Percentiles rank a stretch among this genome's conserved stretches.
phyloP scores from a whole-genome alignment of 2,329 filamentous ascomycete genomes.

The Curvularia verruculosa region DNA sequence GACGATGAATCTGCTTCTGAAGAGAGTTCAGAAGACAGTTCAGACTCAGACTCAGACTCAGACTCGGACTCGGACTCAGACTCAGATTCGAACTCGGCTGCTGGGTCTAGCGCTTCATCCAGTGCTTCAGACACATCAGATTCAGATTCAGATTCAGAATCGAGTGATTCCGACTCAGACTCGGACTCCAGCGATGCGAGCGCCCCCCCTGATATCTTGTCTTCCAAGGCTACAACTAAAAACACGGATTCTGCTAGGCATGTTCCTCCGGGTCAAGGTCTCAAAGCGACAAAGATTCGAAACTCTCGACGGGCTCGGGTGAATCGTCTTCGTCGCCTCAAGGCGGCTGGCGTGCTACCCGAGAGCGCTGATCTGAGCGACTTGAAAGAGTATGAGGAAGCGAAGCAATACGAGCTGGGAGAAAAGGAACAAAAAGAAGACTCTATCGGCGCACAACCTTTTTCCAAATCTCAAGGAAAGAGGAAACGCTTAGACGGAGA shows the following conservation, averaged over 20 bases:
- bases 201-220: constrained; percentile 31
- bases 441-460: constrained; percentile 4
- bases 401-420: neutral
- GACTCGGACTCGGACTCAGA: constrained; percentile 26
- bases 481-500: constrained; percentile 34
- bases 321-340: constrained; percentile 59
- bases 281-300: constrained; percentile 58
- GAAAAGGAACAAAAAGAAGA: constrained; percentile 3
- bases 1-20: constrained; percentile 21
- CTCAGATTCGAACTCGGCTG: constrained; percentile 22
- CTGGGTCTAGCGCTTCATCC: constrained; percentile 3
- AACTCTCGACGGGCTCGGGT: constrained; percentile 61
- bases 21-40: constrained; percentile 14
- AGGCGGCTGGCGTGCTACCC: constrained; percentile 60
- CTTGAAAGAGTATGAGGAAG: constrained; percentile 56
- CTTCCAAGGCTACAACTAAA: constrained; percentile 20
- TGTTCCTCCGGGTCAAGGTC: constrained; percentile 58
- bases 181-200: constrained; percentile 49
- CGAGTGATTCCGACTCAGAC: constrained; percentile 39
- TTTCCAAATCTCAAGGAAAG: constrained; percentile 25
- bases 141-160: constrained; percentile 20
- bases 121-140: constrained; percentile 34
- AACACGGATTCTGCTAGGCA: constrained; percentile 1
- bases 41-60: constrained; percentile 18
- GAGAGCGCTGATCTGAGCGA: constrained; percentile 58